Base-by-base conservation (phyloP, 805 yeast species). In the Wickerhamomyces queroliae region DNA sequence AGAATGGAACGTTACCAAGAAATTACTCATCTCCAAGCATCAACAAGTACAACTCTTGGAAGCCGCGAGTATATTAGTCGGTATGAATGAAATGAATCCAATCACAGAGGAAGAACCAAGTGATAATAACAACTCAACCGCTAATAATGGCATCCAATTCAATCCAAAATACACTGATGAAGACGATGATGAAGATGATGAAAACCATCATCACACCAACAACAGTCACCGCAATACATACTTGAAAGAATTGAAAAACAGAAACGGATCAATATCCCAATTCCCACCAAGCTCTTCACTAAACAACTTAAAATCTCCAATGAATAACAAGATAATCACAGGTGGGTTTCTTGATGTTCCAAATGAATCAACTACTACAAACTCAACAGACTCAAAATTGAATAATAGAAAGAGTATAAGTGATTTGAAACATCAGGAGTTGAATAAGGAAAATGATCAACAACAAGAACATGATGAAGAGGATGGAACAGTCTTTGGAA, bases 1-100 rank as follows among this genome's bases (percentile, higher is more conserved):
- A 0, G 95, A 88, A 56, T 87, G 96, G 96, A 84, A 79, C 52
- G 81, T 82, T 58, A 88, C 95, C 4, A 82, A 85, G 49, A 84
- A 83, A 57, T 66, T 87, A 39, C 66, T 83, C 27, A 85, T 88
- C 27, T 80, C 87, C n/a, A 85, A 85, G 59, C 95, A 85, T 61
- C 95, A 85, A 60, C 95, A 85, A 58, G 95, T 86, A 13, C 95
- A 85, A 61, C 67, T 85, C 28, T 67, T 85, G 37, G 95, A 80
- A 54, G 87, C 86, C 23, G 88, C 87, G 5, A 76, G 84, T 37
- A 84, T 85, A 34, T 66, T 85, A 36, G 88, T 86, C 34, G 80
- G 85, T 16, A 79, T 84, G 87, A 80, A 70, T 43, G 83, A 78
- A 38, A 21, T 39, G 23, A 39, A 40, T 22, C 24, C 45, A 6